Percentiles rank a stretch among this genome's conserved stretches.
These are phyloP conservation scores for Stachybotrys chartarum DNA, from an alignment of 2,329 filamentous ascomycete species.

Conservation along the genomic window DNA sequence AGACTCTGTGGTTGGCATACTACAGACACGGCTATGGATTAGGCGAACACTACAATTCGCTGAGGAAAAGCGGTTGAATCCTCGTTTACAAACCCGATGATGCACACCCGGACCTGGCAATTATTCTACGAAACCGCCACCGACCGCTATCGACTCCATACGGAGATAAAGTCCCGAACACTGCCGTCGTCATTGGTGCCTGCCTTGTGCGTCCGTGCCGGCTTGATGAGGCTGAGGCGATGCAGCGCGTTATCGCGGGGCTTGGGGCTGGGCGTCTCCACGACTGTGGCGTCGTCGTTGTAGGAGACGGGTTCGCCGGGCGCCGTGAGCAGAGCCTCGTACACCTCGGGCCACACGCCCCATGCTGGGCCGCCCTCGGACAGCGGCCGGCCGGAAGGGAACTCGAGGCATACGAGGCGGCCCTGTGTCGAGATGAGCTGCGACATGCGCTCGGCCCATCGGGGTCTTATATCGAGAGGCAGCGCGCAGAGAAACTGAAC, in stretches of 20 bases:
- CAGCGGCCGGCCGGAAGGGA: slow-evolving; percentile 65
- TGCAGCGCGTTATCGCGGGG: slow-evolving; percentile 30
- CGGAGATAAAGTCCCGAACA: slow-evolving; percentile 45
- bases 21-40: slow-evolving; percentile 91
- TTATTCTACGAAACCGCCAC: neutral
- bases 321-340: slow-evolving; percentile 61
- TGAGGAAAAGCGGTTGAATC: slow-evolving; percentile 42
- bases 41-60: slow-evolving; percentile 95
- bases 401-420: slow-evolving; percentile 63
- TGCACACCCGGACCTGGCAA: neutral
- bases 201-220: slow-evolving; percentile 38
- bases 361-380: slow-evolving; percentile 64
- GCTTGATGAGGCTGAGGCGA: slow-evolving; percentile 42
- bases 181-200: slow-evolving; percentile 37
- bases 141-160: slow-evolving; percentile 35
- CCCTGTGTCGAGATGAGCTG: slow-evolving; percentile 42
- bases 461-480: slow-evolving; percentile 41
- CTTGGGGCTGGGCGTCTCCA: slow-evolving; percentile 30
- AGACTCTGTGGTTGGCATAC: slow-evolving; percentile 77
- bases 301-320: slow-evolving; percentile 64
- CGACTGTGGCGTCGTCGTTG: slow-evolving; percentile 33
- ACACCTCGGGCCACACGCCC: slow-evolving; percentile 60
- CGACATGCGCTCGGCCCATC: slow-evolving; percentile 46
- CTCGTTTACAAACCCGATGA: neutral
- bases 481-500: slow-evolving; percentile 57